Percentiles rank a stretch among this genome's conserved stretches.
Conservation (phyloP, 768 basidiomycete genomes). For the Ramaria rubella region DNA sequence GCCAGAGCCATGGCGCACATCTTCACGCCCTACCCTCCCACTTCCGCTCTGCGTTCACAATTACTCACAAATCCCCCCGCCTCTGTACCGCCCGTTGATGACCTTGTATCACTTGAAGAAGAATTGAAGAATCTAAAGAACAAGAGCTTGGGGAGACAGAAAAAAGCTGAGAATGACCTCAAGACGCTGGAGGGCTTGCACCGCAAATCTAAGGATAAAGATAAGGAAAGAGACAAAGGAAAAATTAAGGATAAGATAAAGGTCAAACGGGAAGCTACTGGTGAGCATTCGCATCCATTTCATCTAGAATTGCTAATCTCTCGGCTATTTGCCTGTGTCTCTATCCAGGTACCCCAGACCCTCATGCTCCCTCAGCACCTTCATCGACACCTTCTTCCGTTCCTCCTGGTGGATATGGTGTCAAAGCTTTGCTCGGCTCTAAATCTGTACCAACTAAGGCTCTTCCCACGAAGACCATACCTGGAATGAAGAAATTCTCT, state of each 20-base stretch:
- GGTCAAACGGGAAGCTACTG: slow-evolving; percentile 11
- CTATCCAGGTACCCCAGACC: slow-evolving; percentile 17
- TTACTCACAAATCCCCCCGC: slow-evolving; percentile 62
- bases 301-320: not conserved
- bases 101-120: slow-evolving; percentile 56
- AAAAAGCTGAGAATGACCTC: slow-evolving; percentile 73
- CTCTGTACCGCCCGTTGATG: slow-evolving; percentile 61
- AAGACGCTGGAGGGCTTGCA: slow-evolving; percentile 62
- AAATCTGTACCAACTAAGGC: not conserved
- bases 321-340: not conserved
- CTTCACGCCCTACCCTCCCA: slow-evolving; percentile 35
- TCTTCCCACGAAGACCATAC: not conserved
- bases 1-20: not conserved
- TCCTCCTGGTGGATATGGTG: slow-evolving; percentile 34
- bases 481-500: slow-evolving; percentile 35
- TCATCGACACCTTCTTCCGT: slow-evolving; percentile 48
- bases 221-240: slow-evolving; percentile 62
- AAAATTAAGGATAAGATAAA: slow-evolving; percentile 16
- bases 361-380: slow-evolving; percentile 27
- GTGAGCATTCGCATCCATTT: slow-evolving; percentile 15
- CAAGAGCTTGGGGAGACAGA: slow-evolving; percentile 52
- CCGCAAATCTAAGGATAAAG: slow-evolving; percentile 36
- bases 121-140: slow-evolving; percentile 54
- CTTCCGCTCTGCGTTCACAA: slow-evolving; percentile 47
- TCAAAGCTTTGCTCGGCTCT: slow-evolving; percentile 5